These are phyloP conservation scores for Claviceps paspali DNA, from an alignment of 2,329 filamentous ascomycete genomes.

Conservation along the genomic window DNA sequence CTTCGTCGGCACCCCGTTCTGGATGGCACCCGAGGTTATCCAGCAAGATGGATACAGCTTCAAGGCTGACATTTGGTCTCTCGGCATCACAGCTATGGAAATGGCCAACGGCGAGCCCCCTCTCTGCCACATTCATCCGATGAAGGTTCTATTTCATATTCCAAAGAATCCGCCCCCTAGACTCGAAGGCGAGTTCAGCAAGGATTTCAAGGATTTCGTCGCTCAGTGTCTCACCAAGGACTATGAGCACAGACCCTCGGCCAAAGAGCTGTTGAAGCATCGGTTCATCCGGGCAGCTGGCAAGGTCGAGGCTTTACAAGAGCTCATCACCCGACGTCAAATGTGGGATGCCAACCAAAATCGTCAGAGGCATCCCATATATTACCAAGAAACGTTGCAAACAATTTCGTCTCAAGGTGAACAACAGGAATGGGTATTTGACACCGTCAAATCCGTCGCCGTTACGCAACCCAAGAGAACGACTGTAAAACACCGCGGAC, in stretches of 20 bases:
- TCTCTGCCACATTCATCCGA: constrained; percentile 70
- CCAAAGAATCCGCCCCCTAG: constrained; percentile 76
- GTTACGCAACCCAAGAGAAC: constrained; percentile 31
- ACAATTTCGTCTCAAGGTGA: constrained; percentile 52
- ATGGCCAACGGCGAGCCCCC: constrained; percentile 82
- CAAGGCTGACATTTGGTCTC: constrained; percentile 86
- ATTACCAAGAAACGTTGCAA: constrained; percentile 85
- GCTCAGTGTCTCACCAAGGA: constrained; percentile 85
- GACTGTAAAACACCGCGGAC: constrained; percentile 35
- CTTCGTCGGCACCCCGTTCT: constrained; percentile 93
- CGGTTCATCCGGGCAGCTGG: constrained; percentile 78
- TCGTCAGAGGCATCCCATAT: constrained; percentile 56
- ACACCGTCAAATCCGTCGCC: constrained; percentile 66
- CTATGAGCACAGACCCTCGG: constrained; percentile 66
- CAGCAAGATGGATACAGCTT: constrained; percentile 72
- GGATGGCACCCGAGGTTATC: constrained; percentile 94
- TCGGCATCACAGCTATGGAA: constrained; percentile 85
- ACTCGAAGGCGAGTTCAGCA: constrained; percentile 73
- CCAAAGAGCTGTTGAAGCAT: constrained; percentile 76
- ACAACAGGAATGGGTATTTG: constrained; percentile 86
- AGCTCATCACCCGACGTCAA: constrained; percentile 70
- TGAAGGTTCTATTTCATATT: constrained; percentile 87
- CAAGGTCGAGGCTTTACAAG: constrained; percentile 75
- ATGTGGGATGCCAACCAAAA: constrained; percentile 64
- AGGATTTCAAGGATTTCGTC: constrained; percentile 89